Base-by-base conservation (phyloP, 2,329 filamentous ascomycete species). In the Claviceps africana region DNA sequence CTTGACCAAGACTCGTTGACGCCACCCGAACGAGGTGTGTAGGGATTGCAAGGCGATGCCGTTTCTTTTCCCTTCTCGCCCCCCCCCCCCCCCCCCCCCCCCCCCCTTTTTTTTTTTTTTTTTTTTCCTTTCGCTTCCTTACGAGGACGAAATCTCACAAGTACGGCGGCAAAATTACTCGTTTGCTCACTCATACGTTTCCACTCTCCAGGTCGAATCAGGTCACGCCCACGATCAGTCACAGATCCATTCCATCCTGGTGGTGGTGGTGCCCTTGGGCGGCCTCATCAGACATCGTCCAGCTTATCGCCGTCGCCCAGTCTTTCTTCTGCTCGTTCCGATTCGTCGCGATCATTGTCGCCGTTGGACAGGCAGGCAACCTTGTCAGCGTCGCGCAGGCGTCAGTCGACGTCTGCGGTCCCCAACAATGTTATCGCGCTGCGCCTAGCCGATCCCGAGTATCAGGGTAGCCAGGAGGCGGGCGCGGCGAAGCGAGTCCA, bases 371-470 rank as follows among this genome's bases (percentile, higher is more conserved):
- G 78, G 47, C 72, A 74, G 30, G 71, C 70, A 17, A 57, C 62
- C 1, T 58, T 63, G 13, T 67, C 68, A 1, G 60, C 67, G 7
- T 64, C 64, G 2, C 61, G 67, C 39, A 61, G 68, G 55, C 75
- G 81, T n/a, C 78, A 82, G 59, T 84, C 81, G 5, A 83, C 81
- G 17, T 82, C 79, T 4, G 73, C 78, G 0, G 77, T 81, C 4
- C 78, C 78, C 2, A 81, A 79, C 50, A 82, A 81, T 53, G 71
- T 78, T 0, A 80, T 95, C 62, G 93, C 95, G n/a, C 73, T 97
- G 42, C 88, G 90, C 55, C 77, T 97, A 17, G 91, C 89, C 11
- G 88, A 96, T 65, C 90, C 90, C 0, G 85, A 89, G 44, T 85
- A 91, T 56, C 85, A 89, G 52, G 82, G 80, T 25, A 76, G 79